phyloP scores from a whole-genome alignment of 169 alveolate genomes.

The Plasmodium coatneyi region DNA sequence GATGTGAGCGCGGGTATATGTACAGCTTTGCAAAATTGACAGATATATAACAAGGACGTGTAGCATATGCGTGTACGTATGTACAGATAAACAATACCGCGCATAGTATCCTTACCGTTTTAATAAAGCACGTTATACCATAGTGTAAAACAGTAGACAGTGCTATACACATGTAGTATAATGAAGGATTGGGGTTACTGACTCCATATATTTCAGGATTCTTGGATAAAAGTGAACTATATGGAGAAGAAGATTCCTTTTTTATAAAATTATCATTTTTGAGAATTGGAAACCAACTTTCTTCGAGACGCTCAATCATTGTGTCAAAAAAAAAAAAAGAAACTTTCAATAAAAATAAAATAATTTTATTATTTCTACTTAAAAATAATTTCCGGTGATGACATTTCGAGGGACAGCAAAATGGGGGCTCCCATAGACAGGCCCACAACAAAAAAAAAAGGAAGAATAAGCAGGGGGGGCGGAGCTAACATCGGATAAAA shows the following conservation, averaged over 20 bases:
- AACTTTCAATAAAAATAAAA: background rate
- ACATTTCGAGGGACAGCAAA: background rate
- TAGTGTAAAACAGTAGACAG: background rate
- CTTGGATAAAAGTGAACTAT: background rate
- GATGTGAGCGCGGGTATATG: background rate
- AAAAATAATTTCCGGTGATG: background rate
- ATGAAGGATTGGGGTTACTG: background rate
- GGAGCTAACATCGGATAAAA: background rate
- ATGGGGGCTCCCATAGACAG: background rate
- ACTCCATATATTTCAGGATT: background rate
- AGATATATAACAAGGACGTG: background rate
- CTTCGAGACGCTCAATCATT: background rate
- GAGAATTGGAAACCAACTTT: background rate
- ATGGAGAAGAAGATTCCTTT: background rate
- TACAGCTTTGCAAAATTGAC: background rate
- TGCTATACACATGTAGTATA: background rate
- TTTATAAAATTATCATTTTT: background rate
- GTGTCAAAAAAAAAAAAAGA: background rate
- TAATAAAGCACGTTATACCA: background rate
- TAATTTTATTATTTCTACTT: background rate
- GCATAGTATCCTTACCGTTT: background rate
- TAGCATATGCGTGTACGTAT: background rate
- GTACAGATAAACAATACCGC: background rate
- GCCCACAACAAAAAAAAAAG: background rate
- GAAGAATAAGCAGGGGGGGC: background rate